Conservation (phyloP, 2,329 filamentous ascomycete species). For the Fusarium transvaalense region DNA sequence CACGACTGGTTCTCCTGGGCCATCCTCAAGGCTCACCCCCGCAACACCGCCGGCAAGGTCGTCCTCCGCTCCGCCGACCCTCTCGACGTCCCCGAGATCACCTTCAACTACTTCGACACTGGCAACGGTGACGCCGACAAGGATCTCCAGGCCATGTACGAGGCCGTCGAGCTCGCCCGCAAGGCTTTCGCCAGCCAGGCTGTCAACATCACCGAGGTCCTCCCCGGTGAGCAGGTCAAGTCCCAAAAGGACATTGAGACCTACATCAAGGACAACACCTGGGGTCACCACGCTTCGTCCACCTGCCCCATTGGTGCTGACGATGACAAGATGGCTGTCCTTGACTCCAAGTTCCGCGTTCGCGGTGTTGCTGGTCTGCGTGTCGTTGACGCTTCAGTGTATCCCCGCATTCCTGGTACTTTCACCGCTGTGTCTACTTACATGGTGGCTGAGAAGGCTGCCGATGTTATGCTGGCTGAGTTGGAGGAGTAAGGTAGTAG, state of each 20-base stretch:
- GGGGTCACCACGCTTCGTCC: slow-evolving; percentile 53
- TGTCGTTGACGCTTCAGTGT: slow-evolving; percentile 62
- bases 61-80: slow-evolving; percentile 71
- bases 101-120: slow-evolving; percentile 71
- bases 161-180: slow-evolving; percentile 67
- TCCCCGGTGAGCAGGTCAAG: slow-evolving; percentile 32
- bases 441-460: slow-evolving; percentile 53
- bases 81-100: slow-evolving; percentile 71
- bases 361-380: slow-evolving; percentile 59
- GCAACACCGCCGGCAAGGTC: slow-evolving; percentile 73
- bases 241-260: slow-evolving; percentile 33
- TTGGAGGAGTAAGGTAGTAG: slow-evolving; percentile 11
- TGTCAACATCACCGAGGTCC: slow-evolving; percentile 41
- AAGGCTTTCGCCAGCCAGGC: slow-evolving; percentile 51
- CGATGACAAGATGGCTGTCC: slow-evolving; percentile 55
- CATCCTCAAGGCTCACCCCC: slow-evolving; percentile 71
- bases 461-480: slow-evolving; percentile 47
- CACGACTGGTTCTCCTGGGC: slow-evolving; percentile 58
- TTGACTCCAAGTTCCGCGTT: slow-evolving; percentile 64
- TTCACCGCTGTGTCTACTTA: slow-evolving; percentile 52
- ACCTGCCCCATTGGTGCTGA: slow-evolving; percentile 52
- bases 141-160: slow-evolving; percentile 66
- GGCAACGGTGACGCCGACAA: slow-evolving; percentile 61
- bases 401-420: slow-evolving; percentile 54
- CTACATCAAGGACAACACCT: slow-evolving; percentile 51